Percentiles rank a stretch among this genome's conserved stretches.
phyloP scores from a whole-genome alignment of 768 basidiomycete genomes.

The Astraeus odoratus region DNA sequence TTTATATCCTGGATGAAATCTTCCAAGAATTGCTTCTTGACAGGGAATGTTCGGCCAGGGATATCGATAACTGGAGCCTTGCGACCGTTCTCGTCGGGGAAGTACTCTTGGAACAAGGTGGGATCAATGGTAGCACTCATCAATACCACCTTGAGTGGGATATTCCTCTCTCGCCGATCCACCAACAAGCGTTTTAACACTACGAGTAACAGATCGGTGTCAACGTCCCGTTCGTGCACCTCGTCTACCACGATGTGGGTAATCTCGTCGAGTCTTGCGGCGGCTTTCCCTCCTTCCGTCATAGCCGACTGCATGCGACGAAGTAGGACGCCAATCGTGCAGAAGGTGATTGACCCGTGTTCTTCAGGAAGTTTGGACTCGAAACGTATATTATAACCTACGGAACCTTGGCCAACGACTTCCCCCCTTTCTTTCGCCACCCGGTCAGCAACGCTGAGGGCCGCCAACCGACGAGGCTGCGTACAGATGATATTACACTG shows the following conservation, averaged over 20 bases:
- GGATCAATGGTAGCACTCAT: slow-evolving; percentile 98
- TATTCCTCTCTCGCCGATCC: slow-evolving; percentile 61
- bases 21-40: slow-evolving; percentile 74
- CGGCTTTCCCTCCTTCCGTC: slow-evolving; percentile 31
- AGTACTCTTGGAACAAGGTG: slow-evolving; percentile 83
- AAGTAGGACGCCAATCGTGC: slow-evolving; percentile 88
- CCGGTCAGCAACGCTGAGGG: slow-evolving; percentile 86
- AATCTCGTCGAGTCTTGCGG: slow-evolving; percentile 56
- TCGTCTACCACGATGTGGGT: slow-evolving; percentile 94
- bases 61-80: slow-evolving; percentile 71
- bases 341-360: slow-evolving; percentile 85
- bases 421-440: slow-evolving; percentile 87
- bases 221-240: slow-evolving; percentile 92
- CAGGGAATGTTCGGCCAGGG: slow-evolving; percentile 90
- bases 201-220: slow-evolving; percentile 84
- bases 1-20: slow-evolving; percentile 56
- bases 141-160: slow-evolving; percentile 78
- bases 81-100: slow-evolving; percentile 51
- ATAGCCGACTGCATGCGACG: slow-evolving; percentile 77
- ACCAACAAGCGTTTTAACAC: slow-evolving; percentile 79
- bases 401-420: slow-evolving; percentile 49
- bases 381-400: slow-evolving; percentile 93
- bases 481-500: slow-evolving; percentile 88
- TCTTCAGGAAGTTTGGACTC: slow-evolving; percentile 72
- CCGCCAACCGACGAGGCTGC: slow-evolving; percentile 86